These are phyloP conservation scores for Pneumocystis jirovecii DNA, from an alignment of 1,139 yeast genomes.

Conservation along the genomic window DNA sequence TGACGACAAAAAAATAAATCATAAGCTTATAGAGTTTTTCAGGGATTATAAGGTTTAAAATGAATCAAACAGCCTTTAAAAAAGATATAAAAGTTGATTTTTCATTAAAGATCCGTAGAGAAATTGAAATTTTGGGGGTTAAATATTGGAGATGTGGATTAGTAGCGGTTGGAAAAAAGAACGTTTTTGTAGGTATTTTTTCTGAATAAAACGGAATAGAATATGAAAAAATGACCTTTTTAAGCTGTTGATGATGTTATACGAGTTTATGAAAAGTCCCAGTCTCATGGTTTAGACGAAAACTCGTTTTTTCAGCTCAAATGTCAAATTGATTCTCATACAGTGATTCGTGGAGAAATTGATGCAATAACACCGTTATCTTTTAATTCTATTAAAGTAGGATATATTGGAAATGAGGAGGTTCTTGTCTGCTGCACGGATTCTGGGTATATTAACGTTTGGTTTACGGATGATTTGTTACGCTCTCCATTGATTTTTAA, in stretches of 20 bases:
- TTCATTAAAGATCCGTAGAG: background rate
- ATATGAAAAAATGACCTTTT: background rate
- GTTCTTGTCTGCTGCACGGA: slow-evolving; percentile 4
- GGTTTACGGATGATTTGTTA: slow-evolving; percentile 1
- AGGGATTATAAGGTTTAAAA: background rate
- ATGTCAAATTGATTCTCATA: background rate
- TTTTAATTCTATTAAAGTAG: background rate
- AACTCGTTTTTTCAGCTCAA: background rate
- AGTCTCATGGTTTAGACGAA: background rate
- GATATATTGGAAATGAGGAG: slow-evolving; percentile 2
- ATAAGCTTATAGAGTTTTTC: background rate
- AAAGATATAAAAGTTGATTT: background rate
- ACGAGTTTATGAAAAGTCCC: background rate
- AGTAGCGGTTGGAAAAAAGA: background rate
- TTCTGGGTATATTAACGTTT: slow-evolving; percentile 1
- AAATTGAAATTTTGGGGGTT: background rate
- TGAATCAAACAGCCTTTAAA: background rate
- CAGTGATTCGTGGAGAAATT: background rate
- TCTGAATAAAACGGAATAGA: background rate
- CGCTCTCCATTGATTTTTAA: slow-evolving; percentile 1
- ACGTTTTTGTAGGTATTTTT: background rate
- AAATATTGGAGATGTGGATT: background rate
- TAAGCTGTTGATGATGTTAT: background rate
- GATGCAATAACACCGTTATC: background rate
- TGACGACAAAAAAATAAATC: background rate